A percentile compares a stretch with the other conserved stretches of the same genome.
phyloP scores from a whole-genome alignment of 768 basidiomycete genomes.

The Suillus occidentalis region DNA sequence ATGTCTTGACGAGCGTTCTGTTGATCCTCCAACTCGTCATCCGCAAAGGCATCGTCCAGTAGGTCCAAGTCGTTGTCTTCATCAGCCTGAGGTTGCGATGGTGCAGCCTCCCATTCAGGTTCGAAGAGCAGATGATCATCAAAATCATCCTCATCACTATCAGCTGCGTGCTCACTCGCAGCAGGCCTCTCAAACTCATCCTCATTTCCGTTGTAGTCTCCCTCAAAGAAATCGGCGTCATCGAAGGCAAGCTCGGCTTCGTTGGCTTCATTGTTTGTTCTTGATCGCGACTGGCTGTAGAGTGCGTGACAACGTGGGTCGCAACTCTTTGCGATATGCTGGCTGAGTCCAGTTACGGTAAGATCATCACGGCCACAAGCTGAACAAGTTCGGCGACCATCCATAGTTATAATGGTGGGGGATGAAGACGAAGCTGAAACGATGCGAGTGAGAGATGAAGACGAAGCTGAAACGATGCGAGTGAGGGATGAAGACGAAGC shows the following conservation, averaged over 20 bases:
- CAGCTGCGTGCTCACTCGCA: too few species aligned
- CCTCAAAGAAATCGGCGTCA: background rate
- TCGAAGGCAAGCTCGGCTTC: background rate
- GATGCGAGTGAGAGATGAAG: too few species aligned
- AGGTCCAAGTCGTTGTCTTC: too few species aligned
- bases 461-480: too few species aligned
- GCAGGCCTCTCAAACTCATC: too few species aligned
- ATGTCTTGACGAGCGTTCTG: background rate
- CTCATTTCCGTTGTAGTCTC: too few species aligned
- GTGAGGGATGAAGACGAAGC: too few species aligned
- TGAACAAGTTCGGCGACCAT: too few species aligned
- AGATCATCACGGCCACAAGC: background rate
- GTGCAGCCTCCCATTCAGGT: background rate
- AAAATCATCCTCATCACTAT: background rate
- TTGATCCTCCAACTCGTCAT: too few species aligned
- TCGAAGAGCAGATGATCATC: background rate
- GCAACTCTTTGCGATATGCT: slow-evolving; percentile 1
- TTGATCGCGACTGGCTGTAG: background rate
- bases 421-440: too few species aligned
- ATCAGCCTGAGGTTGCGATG: background rate
- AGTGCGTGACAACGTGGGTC: background rate
- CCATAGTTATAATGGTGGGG: too few species aligned
- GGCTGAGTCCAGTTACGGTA: background rate
- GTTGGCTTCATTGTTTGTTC: background rate
- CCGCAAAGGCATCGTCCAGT: too few species aligned